These are phyloP conservation scores for Leersia perrieri DNA, from an alignment of 176 grass and related monocot species.

Conservation along the genomic window DNA sequence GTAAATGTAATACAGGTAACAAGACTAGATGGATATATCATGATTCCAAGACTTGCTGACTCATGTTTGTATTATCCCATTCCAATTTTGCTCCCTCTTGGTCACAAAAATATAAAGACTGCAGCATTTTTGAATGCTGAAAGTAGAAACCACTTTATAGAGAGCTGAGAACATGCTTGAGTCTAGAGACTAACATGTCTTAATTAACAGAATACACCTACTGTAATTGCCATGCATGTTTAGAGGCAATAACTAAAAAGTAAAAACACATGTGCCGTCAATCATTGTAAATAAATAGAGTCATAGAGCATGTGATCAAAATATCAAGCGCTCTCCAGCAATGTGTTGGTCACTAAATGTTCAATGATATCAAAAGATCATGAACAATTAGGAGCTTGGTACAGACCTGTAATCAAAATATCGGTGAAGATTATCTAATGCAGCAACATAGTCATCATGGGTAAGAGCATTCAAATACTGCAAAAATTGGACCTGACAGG, in stretches of 20 bases:
- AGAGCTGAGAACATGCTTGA: background rate
- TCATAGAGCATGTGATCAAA: slow-evolving; percentile 10
- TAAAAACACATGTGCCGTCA: background rate
- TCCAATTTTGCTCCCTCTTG: background rate
- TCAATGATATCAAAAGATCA: background rate
- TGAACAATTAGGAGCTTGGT: slow-evolving; percentile 5
- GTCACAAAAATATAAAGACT: slow-evolving; percentile 4
- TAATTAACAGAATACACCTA: background rate
- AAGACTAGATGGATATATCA: background rate
- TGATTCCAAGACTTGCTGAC: background rate
- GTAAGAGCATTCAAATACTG: slow-evolving; percentile 86
- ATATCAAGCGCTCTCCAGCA: background rate
- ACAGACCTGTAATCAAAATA: slow-evolving; percentile 95
- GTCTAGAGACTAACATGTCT: background rate
- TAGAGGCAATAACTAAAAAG: background rate
- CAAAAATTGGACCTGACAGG: slow-evolving; percentile 78
- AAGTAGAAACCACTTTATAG: background rate
- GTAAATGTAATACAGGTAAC: background rate
- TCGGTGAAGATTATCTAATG: slow-evolving; percentile 83
- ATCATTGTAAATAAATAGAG: background rate
- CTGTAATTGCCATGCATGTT: background rate
- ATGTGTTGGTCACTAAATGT: background rate
- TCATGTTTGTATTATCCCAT: slow-evolving; percentile 10
- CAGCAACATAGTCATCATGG: slow-evolving; percentile 82
- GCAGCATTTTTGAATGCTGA: background rate